These are phyloP conservation scores for Acorus calamus DNA, from an alignment of 106 monocot species.

Conservation along the genomic window DNA sequence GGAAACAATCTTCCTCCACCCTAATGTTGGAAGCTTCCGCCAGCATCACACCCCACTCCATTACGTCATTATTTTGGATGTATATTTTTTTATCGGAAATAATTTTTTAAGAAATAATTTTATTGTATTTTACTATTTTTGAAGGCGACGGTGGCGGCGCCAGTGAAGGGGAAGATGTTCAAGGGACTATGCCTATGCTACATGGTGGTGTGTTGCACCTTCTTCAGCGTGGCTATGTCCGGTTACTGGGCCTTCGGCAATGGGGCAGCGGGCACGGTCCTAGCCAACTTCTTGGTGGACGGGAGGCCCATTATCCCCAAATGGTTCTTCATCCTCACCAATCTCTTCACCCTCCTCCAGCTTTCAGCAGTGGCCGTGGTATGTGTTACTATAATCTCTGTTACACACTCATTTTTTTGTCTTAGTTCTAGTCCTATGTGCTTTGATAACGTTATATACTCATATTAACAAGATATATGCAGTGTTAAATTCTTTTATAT, in stretches of 20 bases:
- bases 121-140: neutral
- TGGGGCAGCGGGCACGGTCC: neutral
- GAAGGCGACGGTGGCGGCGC: constrained; percentile 4
- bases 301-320: neutral
- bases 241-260: constrained; percentile 13
- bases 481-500: too few species aligned
- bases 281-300: constrained; percentile 1
- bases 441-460: too few species aligned
- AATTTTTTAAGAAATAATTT: too few species aligned
- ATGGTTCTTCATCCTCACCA: constrained; percentile 2
- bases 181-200: constrained; percentile 5
- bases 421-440: too few species aligned
- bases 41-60: too few species aligned
- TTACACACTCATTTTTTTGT: too few species aligned
- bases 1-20: too few species aligned
- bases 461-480: too few species aligned
- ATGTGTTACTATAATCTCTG: too few species aligned
- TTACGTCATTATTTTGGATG: too few species aligned
- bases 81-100: too few species aligned
- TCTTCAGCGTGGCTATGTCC: constrained; percentile 6
- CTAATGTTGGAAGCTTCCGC: too few species aligned
- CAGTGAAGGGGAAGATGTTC: constrained; percentile 6
- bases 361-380: neutral
- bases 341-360: constrained; percentile 8
- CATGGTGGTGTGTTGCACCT: neutral